Evolutionary conservation across 108 stramenopile genomes (phyloP).

Genomic region (Ochromonas danica): DNA sequence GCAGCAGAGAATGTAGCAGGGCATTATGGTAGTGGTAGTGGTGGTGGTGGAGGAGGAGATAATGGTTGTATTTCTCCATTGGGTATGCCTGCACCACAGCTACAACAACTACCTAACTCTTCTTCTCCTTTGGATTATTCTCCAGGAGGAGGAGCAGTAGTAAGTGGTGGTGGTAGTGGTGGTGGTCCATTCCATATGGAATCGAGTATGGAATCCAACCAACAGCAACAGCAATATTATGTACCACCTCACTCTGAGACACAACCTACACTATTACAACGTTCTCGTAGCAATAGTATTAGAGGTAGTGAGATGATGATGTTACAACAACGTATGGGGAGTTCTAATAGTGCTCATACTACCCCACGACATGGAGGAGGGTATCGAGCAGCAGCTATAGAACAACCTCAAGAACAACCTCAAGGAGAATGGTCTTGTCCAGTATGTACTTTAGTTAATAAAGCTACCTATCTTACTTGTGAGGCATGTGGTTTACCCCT

Average conservation of each 20-base stretch:
- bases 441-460: constrained; percentile 29
- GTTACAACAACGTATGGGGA: constrained; percentile 15
- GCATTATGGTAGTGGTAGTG: no score
- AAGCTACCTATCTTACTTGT: constrained; percentile 22
- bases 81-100: no score
- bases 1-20: no score
- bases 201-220: constrained; percentile 15
- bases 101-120: constrained; percentile 16
- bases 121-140: constrained; percentile 16
- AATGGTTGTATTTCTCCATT: no score
- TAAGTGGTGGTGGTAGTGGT: constrained; percentile 14
- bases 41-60: no score
- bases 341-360: constrained; percentile 16
- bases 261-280: constrained; percentile 16
- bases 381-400: constrained; percentile 14
- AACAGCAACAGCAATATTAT: constrained; percentile 17
- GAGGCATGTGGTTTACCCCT: constrained; percentile 28
- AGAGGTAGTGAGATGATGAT: constrained; percentile 15
- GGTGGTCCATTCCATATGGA: constrained; percentile 14
- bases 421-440: constrained; percentile 30
- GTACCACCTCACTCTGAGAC: constrained; percentile 13
- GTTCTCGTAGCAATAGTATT: constrained; percentile 16
- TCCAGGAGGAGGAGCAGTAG: constrained; percentile 13
- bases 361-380: constrained; percentile 12
- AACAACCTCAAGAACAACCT: constrained; percentile 20